These are phyloP conservation scores for Buddleja alternifolia DNA, from an alignment of 257 asterid species.

Conservation along the genomic window DNA sequence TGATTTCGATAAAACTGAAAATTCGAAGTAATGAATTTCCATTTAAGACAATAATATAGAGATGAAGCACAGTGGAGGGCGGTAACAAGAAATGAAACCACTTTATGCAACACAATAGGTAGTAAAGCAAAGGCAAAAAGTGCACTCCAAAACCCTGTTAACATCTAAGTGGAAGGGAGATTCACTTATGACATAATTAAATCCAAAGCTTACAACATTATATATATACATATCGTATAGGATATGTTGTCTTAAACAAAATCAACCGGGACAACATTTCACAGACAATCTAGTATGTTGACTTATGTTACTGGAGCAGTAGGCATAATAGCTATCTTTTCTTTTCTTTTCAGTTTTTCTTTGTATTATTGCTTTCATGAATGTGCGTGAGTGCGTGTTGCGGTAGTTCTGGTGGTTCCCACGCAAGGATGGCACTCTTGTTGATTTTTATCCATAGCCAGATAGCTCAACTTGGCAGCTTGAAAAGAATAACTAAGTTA, in stretches of 20 bases:
- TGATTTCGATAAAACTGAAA: not conserved
- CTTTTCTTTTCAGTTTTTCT: slow-evolving; percentile 5
- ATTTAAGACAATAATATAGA: not conserved
- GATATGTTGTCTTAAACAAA: not conserved
- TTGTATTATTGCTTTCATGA: not conserved
- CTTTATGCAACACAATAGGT: not conserved
- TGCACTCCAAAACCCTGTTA: not conserved
- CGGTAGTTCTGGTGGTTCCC: not conserved
- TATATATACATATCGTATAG: not conserved
- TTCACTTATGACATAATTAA: not conserved
- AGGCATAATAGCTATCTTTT: not conserved
- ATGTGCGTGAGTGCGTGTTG: not conserved
- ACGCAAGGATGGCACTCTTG: not conserved
- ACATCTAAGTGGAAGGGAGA: not conserved
- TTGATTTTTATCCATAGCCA: not conserved
- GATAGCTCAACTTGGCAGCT: slow-evolving; percentile 12
- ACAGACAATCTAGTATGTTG: not conserved
- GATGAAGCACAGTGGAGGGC: not conserved
- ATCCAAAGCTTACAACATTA: not conserved
- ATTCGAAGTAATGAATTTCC: not conserved
- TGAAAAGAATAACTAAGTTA: not conserved
- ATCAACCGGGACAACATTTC: no score
- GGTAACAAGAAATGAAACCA: not conserved
- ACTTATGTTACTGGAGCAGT: not conserved
- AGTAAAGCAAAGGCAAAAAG: not conserved